Conservation (phyloP, 2,329 filamentous ascomycete species). For the Hypoxylon sp. region DNA sequence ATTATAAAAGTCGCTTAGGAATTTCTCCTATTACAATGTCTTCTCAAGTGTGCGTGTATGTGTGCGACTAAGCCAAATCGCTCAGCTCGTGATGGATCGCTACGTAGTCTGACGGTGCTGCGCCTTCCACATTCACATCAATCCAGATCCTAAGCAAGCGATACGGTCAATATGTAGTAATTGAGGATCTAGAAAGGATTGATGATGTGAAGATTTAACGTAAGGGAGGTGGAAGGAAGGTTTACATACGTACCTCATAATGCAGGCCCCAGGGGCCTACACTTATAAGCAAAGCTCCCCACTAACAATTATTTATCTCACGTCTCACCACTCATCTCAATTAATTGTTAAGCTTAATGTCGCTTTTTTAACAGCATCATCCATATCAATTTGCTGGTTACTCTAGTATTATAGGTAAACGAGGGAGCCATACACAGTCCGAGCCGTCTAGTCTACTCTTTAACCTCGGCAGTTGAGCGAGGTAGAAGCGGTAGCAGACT, state of each 20-base stretch:
- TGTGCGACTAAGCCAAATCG: background rate
- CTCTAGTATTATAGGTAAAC: background rate
- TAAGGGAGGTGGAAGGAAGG: background rate
- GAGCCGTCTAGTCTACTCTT: background rate
- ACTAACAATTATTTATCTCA: constrained; percentile 12
- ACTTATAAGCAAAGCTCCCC: constrained; percentile 3
- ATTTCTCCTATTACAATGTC: background rate
- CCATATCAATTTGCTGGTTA: background rate
- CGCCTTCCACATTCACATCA: background rate
- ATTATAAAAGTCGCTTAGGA: background rate
- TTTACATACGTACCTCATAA: constrained; percentile 1
- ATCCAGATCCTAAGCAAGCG: background rate
- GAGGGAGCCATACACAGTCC: background rate
- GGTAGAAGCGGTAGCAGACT: background rate
- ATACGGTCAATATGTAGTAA: background rate
- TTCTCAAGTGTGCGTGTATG: too few relatives aligned
- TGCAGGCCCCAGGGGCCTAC: background rate
- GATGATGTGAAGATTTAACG: background rate
- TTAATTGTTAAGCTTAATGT: constrained; percentile 4
- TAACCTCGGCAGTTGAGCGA: background rate
- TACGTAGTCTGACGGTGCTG: background rate
- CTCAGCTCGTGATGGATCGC: background rate
- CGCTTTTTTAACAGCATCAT: background rate
- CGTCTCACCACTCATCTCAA: constrained; percentile 10
- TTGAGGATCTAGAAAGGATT: background rate